Percentiles rank a stretch among this genome's conserved stretches.
phyloP scores from a whole-genome alignment of 129 eudicot species.

The Lonicera japonica region DNA sequence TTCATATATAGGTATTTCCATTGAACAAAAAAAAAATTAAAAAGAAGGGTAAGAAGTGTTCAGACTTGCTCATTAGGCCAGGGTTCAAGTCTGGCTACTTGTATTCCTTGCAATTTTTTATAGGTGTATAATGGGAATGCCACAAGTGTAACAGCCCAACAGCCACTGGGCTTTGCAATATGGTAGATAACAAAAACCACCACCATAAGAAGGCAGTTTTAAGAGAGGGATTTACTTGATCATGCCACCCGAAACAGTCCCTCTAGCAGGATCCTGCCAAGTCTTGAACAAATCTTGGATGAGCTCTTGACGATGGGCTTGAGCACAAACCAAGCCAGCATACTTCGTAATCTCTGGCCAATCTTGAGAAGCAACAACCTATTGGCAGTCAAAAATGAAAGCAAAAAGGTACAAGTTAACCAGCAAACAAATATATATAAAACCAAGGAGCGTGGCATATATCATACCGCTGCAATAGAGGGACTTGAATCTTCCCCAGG shows the following conservation, averaged over 20 bases:
- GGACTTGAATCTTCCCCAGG: conserved; percentile 99
- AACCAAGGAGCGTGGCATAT: background rate
- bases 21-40: no score
- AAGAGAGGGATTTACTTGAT: conserved; percentile 43
- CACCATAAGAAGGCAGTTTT: no score
- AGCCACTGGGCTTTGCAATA: no score
- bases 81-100: no score
- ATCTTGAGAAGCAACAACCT: conserved; percentile 97
- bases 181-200: no score
- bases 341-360: conserved; percentile 94
- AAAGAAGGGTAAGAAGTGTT: no score
- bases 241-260: conserved; percentile 80
- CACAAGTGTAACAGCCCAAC: no score
- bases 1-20: no score
- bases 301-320: conserved; percentile 83
- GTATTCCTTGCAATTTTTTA: no score
- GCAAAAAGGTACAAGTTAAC: background rate
- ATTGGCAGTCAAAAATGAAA: background rate
- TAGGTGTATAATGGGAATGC: no score
- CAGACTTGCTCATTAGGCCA: no score
- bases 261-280: conserved; percentile 73
- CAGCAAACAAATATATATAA: background rate
- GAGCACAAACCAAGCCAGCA: conserved; percentile 88
- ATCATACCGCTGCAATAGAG: conserved; percentile 88
- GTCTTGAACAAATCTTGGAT: conserved; percentile 75